These are phyloP conservation scores for Colletotrichum sp. DNA, from an alignment of 2,329 filamentous ascomycete genomes.

Conservation along the genomic window DNA sequence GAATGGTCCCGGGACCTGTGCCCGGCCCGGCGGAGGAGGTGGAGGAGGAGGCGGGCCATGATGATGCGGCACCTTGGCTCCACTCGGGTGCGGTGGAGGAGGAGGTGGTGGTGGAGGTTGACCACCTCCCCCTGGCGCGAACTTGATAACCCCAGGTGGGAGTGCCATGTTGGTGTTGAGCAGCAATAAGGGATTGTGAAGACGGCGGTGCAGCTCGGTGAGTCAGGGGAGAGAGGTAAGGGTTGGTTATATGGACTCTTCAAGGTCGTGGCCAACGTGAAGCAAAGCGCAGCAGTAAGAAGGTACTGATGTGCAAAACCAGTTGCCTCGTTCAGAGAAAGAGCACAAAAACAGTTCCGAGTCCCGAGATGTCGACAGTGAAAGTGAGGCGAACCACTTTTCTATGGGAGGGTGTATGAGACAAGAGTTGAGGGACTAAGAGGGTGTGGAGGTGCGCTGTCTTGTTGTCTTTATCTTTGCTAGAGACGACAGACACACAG, in stretches of 20 bases:
- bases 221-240: not conserved
- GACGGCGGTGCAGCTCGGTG: not conserved
- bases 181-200: not conserved
- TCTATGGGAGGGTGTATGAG: conserved; percentile 3
- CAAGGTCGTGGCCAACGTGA: not conserved
- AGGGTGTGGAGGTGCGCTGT: conserved; percentile 5
- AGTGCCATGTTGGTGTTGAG: conserved; percentile 5
- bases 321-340: not conserved
- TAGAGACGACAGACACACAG: not conserved
- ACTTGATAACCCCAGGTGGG: not conserved
- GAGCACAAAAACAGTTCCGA: not conserved
- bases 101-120: not conserved
- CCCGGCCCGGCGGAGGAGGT: not conserved
- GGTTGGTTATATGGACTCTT: not conserved
- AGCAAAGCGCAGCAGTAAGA: not conserved
- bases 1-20: not conserved
- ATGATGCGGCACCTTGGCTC: not conserved
- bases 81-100: not conserved
- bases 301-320: not conserved
- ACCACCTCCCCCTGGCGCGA: not conserved
- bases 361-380: not conserved
- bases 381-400: conserved; percentile 16
- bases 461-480: not conserved
- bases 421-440: not conserved
- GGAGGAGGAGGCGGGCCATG: not conserved